phyloP scores from a whole-genome alignment of 2,329 filamentous ascomycete genomes.

The Paraphoma chrysanthemicola region DNA sequence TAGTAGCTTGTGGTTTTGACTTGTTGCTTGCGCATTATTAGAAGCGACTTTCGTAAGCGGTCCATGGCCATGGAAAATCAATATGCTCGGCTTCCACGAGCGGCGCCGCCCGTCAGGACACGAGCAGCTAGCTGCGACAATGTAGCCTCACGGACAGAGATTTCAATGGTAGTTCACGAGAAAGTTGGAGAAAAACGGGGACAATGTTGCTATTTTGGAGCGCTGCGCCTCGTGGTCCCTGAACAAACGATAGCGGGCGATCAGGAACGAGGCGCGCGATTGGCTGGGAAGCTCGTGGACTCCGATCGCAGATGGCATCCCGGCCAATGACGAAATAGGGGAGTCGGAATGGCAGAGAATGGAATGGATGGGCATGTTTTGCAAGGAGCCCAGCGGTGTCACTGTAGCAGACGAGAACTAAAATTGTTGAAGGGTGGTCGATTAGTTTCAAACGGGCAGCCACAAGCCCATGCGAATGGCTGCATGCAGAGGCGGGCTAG shows the following conservation, averaged over 20 bases:
- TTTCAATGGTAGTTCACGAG: conserved; percentile 13
- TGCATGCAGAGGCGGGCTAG: conserved; percentile 35
- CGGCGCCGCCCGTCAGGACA: conserved; percentile 15
- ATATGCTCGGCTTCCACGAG: conserved; percentile 16
- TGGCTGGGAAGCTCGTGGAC: conserved; percentile 21
- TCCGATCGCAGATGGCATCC: conserved; percentile 21
- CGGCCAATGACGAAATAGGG: conserved; percentile 41
- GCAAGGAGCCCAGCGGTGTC: conserved; percentile 7
- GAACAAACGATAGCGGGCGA: conserved; percentile 36
- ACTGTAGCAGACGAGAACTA: conserved; percentile 22
- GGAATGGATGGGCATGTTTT: conserved; percentile 22
- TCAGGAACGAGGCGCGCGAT: conserved; percentile 36
- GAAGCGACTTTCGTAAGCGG: conserved; percentile 23
- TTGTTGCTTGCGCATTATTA: conserved; percentile 26
- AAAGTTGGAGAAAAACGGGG: conserved; percentile 21
- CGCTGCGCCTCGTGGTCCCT: conserved; percentile 40
- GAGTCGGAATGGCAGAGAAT: conserved; percentile 12
- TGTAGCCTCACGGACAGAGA: conserved; percentile 25
- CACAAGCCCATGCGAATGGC: conserved; percentile 31
- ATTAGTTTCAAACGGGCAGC: conserved; percentile 23
- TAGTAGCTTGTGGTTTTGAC: conserved; percentile 18
- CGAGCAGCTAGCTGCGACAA: conserved; percentile 17
- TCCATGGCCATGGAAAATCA: conserved; percentile 1
- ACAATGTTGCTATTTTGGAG: conserved; percentile 44
- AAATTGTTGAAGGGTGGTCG: conserved; percentile 29